phyloP scores from a whole-genome alignment of 1,139 yeast species.

The Saccharomyces hybrid region DNA sequence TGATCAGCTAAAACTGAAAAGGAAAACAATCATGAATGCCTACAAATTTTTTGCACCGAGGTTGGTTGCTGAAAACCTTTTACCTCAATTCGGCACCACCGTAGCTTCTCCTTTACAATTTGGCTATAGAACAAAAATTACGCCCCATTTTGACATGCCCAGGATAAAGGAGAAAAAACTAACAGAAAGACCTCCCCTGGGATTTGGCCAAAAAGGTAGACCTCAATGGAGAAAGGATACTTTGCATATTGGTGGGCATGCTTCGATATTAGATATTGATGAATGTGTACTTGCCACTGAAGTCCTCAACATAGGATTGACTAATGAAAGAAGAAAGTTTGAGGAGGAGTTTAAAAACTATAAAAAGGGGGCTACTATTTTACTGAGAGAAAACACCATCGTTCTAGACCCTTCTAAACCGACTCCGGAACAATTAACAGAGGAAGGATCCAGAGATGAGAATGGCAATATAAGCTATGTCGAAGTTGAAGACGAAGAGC shows the following conservation, averaged over 20 bases:
- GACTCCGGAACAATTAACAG: conserved; percentile 33
- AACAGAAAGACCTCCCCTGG: conserved; percentile 57
- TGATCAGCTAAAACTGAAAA: conserved; percentile 65
- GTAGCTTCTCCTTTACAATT: conserved; percentile 73
- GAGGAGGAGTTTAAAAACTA: conserved; percentile 45
- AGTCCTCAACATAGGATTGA: conserved; percentile 65
- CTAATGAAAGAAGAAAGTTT: conserved; percentile 57
- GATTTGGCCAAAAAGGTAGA: conserved; percentile 81
- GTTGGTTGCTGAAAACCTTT: conserved; percentile 34
- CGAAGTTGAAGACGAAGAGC: conserved; percentile 21
- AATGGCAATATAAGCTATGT: conserved; percentile 33
- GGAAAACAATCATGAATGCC: conserved; percentile 71
- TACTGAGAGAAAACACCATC: conserved; percentile 71
- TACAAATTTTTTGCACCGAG: conserved; percentile 64
- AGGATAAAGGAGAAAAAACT: conserved; percentile 23
- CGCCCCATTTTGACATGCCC: conserved; percentile 94
- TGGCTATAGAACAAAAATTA: conserved; percentile 80
- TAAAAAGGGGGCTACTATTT: conserved; percentile 80
- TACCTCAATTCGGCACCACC: conserved; percentile 61
- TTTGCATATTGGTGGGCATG: conserved; percentile 41
- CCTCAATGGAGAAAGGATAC: conserved; percentile 52
- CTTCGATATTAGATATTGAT: conserved; percentile 72
- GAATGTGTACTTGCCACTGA: conserved; percentile 87
- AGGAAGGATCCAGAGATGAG: conserved; percentile 40
- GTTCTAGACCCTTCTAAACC: conserved; percentile 27